Percentiles rank a stretch among this genome's conserved stretches.
Conservation (phyloP, 2,329 filamentous ascomycete species). For the Hyphodiscus sp. region DNA sequence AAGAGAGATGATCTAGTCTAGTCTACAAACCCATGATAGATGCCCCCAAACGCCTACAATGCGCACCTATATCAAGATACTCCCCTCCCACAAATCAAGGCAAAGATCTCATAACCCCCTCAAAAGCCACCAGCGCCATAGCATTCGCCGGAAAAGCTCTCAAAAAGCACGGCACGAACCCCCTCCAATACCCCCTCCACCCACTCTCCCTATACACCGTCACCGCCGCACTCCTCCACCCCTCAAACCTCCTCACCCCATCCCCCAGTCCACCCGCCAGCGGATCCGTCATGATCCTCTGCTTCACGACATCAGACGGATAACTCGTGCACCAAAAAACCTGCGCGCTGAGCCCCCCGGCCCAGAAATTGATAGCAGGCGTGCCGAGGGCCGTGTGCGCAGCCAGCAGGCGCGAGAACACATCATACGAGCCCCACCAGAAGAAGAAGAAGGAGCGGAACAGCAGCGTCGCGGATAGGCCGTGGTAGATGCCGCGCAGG, state of each 20-base stretch:
- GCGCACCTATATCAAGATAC: not conserved
- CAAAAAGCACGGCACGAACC: slow-evolving; percentile 89
- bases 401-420: slow-evolving; percentile 65
- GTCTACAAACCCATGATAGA: not conserved
- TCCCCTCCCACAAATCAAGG: slow-evolving; percentile 11
- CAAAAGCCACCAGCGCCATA: slow-evolving; percentile 87
- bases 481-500: slow-evolving; percentile 75
- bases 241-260: slow-evolving; percentile 59
- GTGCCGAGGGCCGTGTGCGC: slow-evolving; percentile 63
- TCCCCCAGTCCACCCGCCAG: slow-evolving; percentile 65
- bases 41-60: not conserved
- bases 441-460: slow-evolving; percentile 95
- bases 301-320: slow-evolving; percentile 89
- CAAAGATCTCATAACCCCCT: slow-evolving; percentile 73
- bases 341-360: slow-evolving; percentile 86
- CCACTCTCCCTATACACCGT: slow-evolving; percentile 73
- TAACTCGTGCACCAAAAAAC: slow-evolving; percentile 93
- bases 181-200: slow-evolving; percentile 79
- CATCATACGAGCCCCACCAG: slow-evolving; percentile 96
- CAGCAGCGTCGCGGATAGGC: slow-evolving; percentile 74
- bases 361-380: slow-evolving; percentile 93
- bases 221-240: slow-evolving; percentile 74
- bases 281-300: slow-evolving; percentile 93
- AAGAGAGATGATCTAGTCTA: not conserved
- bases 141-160: slow-evolving; percentile 95